Evolutionary conservation across 768 basidiomycete genomes (phyloP), one percentile per base, ranked within the genome.

Genomic region (Xanthoconium stramineum): DNA sequence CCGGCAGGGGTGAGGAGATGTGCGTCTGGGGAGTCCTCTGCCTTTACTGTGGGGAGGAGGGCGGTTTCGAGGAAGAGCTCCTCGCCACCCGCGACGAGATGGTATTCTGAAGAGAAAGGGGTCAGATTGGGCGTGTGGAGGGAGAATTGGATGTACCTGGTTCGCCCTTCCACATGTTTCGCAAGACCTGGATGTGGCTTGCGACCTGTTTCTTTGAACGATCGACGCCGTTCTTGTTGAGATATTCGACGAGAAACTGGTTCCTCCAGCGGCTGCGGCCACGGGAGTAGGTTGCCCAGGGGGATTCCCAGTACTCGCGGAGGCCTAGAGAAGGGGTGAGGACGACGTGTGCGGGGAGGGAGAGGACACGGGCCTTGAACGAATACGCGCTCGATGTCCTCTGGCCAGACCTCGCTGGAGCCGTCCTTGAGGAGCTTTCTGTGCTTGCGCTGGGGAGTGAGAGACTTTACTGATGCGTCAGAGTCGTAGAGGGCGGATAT

Each of bases 161-260:
- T 56, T 88, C 83, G 24, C 88, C 89, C 69, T 90, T 90, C 89
- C 88, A 91, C 89, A 91, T 91, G 67, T 91, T 91, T 49, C 89
- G 77, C 52, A 90, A 70, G 53, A 91, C 89, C 66, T 92, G 90
- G 50, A 92, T 88, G 65, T 92, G 90, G 70, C 86, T 89, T n/a
- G 90, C 90, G 60, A 92, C 90, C 70, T 92, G 90, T 71, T 92
- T 91, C 78, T 91, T 91, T 44, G 88, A 80, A 40, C 90, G 84
- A 29, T 79, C 78, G 67, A 92, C 81, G 53, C 85, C 86, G 37
- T 78, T 75, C 60, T 83, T 84, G 53, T 84, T 78, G 56, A 92
- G 82, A 65, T 88, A 86, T 60, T 91, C 88, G 67, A 91, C 89
- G 59, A 92, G 82, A 68, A 86, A 92, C 73, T 91, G 89, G 73